Base-by-base conservation (phyloP, 1,284 basidiomycete species). In the Ganoderma lingzhi region DNA sequence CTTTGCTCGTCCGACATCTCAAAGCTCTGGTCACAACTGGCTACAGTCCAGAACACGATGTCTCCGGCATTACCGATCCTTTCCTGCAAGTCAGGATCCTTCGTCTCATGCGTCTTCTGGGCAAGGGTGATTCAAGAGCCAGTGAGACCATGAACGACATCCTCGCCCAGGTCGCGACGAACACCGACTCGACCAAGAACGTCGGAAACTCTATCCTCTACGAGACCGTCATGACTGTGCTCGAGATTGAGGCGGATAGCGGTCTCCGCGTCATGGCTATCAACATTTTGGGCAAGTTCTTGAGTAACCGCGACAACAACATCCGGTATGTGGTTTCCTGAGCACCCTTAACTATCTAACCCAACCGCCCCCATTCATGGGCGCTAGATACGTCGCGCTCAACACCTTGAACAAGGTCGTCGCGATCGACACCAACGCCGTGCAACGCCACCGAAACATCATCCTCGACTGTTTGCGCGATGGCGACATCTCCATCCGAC, bases 361-460 rank as follows among this genome's bases (percentile, higher is more conserved):
- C 19, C 32, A 15, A 32, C 35, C 55, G 19, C 41, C 23, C 2
- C 8, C 9, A 10, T 28, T 32, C 6, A 45, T 32, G 41, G 37
- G 12, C 44, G 5, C 76, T 41, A 97, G 97, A 67, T 99, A 99
- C 80, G 98, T 99, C 58, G 97, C 98, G 6, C 88, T 99, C 63
- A 97, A 99, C 82, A 99, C 98, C 0, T 88, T 99, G 60, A 99
- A 98, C 87, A 99, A 99, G 82, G 97, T 99, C 35, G 97, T 99
- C 3, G 88, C 93, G 12, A 97, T 99, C 86, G 97, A 99, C 81
- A 99, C 97, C 10, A 97, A 97, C 78, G 98, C 98, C 32, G 98
- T 99, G 0, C 97, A 99, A 82, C 91, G 98, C 35, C 98, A 99
- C 81, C 93, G 97, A 51, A 97, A 97, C 81, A 99, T 96, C 75